phyloP scores from a whole-genome alignment of 106 monocot genomes.

The Narthecium ossifragum region DNA sequence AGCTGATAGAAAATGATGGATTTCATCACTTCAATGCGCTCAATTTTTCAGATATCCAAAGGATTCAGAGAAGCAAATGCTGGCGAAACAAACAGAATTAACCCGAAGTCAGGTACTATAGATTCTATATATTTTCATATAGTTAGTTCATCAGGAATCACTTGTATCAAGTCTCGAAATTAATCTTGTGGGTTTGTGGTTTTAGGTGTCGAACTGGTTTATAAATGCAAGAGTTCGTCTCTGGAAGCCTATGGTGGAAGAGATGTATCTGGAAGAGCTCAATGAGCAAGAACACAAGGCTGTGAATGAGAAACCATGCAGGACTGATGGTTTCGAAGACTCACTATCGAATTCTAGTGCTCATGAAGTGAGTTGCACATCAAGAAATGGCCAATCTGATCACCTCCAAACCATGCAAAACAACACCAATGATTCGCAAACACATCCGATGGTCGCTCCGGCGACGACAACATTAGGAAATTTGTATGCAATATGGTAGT shows the following conservation, averaged over 20 bases:
- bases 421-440: neutral
- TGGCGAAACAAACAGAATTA: conserved; percentile 79
- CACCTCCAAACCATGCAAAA: conserved; percentile 1
- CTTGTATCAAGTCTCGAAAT: no score
- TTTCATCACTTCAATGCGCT: no score
- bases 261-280: conserved; percentile 74
- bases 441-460: no score
- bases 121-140: no score
- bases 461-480: conserved; percentile 2
- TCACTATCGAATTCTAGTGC: conserved; percentile 4
- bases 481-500: neutral
- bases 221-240: conserved; percentile 85
- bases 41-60: conserved; percentile 67
- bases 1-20: neutral
- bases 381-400: conserved; percentile 21
- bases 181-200: neutral
- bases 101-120: conserved; percentile 65
- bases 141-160: no score
- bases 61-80: conserved; percentile 77
- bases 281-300: conserved; percentile 42
- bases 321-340: conserved; percentile 11
- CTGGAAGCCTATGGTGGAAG: conserved; percentile 94
- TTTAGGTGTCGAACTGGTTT: conserved; percentile 86
- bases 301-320: neutral
- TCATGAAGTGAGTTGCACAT: conserved; percentile 1